Base-by-base conservation (phyloP, 176 grass and related monocot genomes). In the Carex myosuroides region DNA sequence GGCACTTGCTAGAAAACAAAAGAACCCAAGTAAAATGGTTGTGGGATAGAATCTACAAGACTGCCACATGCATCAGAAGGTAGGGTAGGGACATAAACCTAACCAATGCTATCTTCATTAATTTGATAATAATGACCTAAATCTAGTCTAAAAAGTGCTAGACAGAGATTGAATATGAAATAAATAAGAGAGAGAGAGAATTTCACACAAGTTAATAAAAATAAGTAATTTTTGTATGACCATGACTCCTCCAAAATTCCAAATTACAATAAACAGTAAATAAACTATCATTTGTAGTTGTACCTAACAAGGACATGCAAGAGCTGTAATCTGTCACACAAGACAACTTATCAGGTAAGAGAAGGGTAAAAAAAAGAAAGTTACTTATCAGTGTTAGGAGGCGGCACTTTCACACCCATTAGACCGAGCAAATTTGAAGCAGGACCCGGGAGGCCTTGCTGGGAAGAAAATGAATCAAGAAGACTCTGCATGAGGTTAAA, bases 381-480 rank as follows among this genome's bases (percentile, higher is more conserved):
- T 93, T 86, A 92, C 0, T 74, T 57, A 13, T 92, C 89, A 60
- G 88, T 90, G 82, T 54, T 65, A 60, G 94, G 91, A 10, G 89
- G 89, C 39, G 96, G 96, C 20, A 95, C 87, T 61, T 95, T 99
- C 17, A 99, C 83, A 46, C 93, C 93, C 96, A 95, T 94, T 71
- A 99, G 91, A 61, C 91, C 93, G 13, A 99, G 93, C 16, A 99
- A 80, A 74, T 92, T 95, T 1, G 96, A 99, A 60, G 93, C 90
- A n/a, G 96, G 96, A 13, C 96, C 96, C 0, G 96, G 86, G 72
- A 99, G 96, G 60, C 93, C 96, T 85, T 99, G 93, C 61, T 95
- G 93, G 46, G 93, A 99, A 48, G 93, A 94, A 78, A 95, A 99
- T 2, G 93, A 99, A 42, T 94, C 91, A 11, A 99, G 91, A 41